Evolutionary conservation across 2,329 filamentous ascomycete species (phyloP), one percentile per base, ranked within the genome.

Genomic region (Microsporum canis): DNA sequence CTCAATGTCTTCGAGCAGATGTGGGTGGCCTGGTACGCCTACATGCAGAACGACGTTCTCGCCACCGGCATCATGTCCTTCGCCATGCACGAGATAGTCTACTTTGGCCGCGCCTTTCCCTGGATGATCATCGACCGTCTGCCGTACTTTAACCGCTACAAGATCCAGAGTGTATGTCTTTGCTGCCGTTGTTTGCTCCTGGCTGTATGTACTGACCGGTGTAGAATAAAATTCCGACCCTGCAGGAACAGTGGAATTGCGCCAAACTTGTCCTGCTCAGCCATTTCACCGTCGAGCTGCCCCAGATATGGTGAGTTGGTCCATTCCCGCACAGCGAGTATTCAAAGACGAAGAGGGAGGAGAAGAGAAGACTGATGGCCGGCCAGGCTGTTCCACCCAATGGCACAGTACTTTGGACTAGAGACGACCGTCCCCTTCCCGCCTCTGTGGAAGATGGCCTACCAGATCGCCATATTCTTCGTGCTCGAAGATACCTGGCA

Each of bases 61-160:
- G 94, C 94, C 63, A 99, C 94, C 2, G 94, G 94, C 63, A 94
- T 99, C 79, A 88, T 97, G 88, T 96, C 91, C 70, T 99, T 99
- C 75, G 77, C 87, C 67, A 89, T 97, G 84, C 94, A 99, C 80
- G 94, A 99, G 77, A 60, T 85, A 45, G 83, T 99, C 70, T 99
- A 99, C 80, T 99, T 97, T 71, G 94, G 94, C 68, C 86, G 94
- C 67, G 88, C 82, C 63, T 72, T 97, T 63, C 94, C 94, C 1
- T 99, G 89, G 85, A 89, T 97, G 68, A 86, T 99, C 64, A 89
- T 96, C 77, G 92, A 96, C 75, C 79, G 80, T 68, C 88, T 96
- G 63, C 88, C 91, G 17, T 89, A 84, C 70, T 94, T 97, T 79
- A 87, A 89, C 75, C 87, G 87, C 74, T 99, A 90, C 81, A 97